Evolutionary conservation across 2,329 filamentous ascomycete species (phyloP).

Genomic region (Corniculantispora saksenae): DNA sequence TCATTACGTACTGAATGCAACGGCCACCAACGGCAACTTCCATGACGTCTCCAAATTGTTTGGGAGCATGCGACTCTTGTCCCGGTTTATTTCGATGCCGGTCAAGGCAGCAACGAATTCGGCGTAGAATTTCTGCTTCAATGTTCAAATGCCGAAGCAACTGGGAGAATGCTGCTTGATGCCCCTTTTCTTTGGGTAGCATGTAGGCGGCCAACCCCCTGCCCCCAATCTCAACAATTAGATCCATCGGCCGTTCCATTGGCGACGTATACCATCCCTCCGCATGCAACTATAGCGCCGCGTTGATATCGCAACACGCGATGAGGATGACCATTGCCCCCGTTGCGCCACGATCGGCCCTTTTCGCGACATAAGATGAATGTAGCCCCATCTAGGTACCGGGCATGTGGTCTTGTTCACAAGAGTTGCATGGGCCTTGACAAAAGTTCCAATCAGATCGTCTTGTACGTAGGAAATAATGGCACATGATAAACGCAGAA

Average conservation of each 20-base stretch:
- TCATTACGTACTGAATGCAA: conserved; percentile 17
- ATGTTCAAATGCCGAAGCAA: background rate
- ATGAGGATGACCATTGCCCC: background rate
- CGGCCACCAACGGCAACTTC: background rate
- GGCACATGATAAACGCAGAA: background rate
- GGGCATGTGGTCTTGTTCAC: background rate
- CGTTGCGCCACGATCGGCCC: conserved; percentile 14
- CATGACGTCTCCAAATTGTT: background rate
- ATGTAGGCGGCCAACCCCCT: too few relatives aligned
- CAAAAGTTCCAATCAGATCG: too few relatives aligned
- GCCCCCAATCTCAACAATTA: background rate
- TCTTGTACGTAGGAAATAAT: too few relatives aligned
- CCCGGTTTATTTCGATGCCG: background rate
- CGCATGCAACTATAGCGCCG: background rate
- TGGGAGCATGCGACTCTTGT: background rate
- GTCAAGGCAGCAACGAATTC: background rate
- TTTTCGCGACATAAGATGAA: background rate
- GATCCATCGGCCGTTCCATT: background rate
- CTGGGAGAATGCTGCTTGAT: background rate
- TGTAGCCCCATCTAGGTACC: background rate
- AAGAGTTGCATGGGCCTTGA: background rate
- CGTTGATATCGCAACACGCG: background rate
- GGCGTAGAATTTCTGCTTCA: too few relatives aligned
- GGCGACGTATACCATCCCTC: background rate
- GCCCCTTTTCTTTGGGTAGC: too few relatives aligned